Conservation (phyloP, 2,329 filamentous ascomycete species). For the Xylaria sp. region DNA sequence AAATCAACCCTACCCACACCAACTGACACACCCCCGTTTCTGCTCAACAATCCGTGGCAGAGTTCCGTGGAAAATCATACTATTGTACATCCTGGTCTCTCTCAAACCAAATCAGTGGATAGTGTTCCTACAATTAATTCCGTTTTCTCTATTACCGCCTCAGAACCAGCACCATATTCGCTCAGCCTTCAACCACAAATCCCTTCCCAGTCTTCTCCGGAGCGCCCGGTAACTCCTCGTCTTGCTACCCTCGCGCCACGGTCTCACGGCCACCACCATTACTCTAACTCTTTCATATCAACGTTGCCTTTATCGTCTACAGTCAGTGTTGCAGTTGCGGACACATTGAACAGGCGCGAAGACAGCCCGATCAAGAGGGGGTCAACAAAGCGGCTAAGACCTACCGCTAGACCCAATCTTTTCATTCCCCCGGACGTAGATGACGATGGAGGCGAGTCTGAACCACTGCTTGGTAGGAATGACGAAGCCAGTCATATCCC, state of each 20-base stretch:
- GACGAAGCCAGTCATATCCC: conserved; percentile 39
- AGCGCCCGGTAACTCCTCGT: conserved; percentile 49
- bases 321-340: conserved; percentile 67
- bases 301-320: conserved; percentile 70
- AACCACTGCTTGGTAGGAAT: conserved; percentile 40
- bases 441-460: conserved; percentile 38
- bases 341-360: conserved; percentile 62
- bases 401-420: conserved; percentile 64
- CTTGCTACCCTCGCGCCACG: conserved; percentile 49
- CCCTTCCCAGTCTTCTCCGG: conserved; percentile 42
- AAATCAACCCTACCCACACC: conserved; percentile 49
- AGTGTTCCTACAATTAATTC: conserved; percentile 50
- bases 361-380: conserved; percentile 55
- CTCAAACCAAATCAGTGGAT: conserved; percentile 49
- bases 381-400: conserved; percentile 60
- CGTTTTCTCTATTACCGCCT: conserved; percentile 43
- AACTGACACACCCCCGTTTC: conserved; percentile 53
- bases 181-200: conserved; percentile 36
- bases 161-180: conserved; percentile 46
- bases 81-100: conserved; percentile 50
- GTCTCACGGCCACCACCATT: conserved; percentile 55
- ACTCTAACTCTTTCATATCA: conserved; percentile 64
- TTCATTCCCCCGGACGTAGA: conserved; percentile 61
- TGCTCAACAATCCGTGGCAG: conserved; percentile 58
- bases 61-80: conserved; percentile 50